Conservation (phyloP, 148 eudicot species). For the Arctostaphylos glauca region DNA sequence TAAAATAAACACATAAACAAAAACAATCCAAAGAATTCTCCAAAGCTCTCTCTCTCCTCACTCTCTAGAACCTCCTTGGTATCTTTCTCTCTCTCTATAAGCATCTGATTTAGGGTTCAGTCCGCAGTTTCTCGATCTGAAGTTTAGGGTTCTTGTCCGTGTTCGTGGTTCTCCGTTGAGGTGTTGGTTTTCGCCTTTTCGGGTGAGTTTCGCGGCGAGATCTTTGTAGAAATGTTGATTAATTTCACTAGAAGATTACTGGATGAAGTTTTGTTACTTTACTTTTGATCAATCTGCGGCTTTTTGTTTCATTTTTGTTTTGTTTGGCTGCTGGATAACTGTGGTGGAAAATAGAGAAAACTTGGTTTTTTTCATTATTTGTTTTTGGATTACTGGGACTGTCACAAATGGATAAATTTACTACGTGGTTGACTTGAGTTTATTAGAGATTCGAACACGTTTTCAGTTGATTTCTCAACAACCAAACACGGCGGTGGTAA, state of each 20-base stretch:
- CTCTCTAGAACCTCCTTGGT: constrained; percentile 31
- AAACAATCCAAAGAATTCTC: constrained; percentile 17
- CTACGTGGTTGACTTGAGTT: not conserved
- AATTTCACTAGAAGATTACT: not conserved
- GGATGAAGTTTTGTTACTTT: not conserved
- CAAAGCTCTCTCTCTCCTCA: constrained; percentile 14
- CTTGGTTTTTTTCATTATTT: not conserved
- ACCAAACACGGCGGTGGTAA: not conserved
- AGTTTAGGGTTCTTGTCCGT: not conserved
- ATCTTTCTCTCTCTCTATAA: constrained; percentile 9
- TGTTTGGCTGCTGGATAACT: constrained; percentile 19
- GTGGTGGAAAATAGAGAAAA: not conserved
- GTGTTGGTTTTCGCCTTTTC: constrained; percentile 28
- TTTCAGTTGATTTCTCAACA: not conserved
- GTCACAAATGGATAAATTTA: not conserved
- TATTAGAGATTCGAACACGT: not conserved
- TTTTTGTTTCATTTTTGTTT: constrained; percentile 12
- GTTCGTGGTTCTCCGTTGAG: constrained; percentile 24
- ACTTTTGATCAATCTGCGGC: not conserved
- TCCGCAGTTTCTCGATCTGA: constrained; percentile 11
- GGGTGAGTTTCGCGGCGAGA: constrained; percentile 15
- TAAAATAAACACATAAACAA: not conserved
- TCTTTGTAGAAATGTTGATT: constrained; percentile 16
- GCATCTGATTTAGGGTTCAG: constrained; percentile 38
- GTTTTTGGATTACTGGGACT: not conserved